phyloP scores from a whole-genome alignment of 2,329 filamentous ascomycete species.

The Colletotrichum sp. region DNA sequence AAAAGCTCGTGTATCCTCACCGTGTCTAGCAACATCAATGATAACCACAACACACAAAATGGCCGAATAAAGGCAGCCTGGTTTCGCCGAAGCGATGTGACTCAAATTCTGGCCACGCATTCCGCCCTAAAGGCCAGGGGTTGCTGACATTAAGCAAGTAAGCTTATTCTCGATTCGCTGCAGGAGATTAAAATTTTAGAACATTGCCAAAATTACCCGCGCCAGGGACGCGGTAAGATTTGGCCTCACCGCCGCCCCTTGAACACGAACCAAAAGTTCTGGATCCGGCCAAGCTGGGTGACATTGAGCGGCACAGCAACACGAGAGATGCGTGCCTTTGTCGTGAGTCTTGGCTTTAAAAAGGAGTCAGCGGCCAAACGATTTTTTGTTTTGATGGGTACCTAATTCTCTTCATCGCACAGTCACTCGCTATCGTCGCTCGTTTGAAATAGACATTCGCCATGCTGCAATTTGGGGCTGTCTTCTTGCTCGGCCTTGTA shows the following conservation, averaged over 20 bases:
- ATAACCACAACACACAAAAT: not conserved
- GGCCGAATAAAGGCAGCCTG: not conserved
- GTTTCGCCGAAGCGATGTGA: not conserved
- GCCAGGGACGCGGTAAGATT: not conserved
- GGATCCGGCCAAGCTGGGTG: not conserved
- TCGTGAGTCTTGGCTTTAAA: not conserved
- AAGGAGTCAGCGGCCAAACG: not conserved
- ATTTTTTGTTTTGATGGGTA: not conserved
- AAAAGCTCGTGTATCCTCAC: not conserved
- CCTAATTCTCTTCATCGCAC: not conserved
- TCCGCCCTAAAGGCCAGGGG: not conserved
- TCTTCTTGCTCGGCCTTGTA: not conserved
- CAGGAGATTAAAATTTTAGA: not conserved
- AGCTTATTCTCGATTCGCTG: not conserved
- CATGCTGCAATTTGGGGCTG: accelerated
- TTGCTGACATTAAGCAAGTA: not conserved
- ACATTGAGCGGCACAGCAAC: not conserved
- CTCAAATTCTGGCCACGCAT: not conserved
- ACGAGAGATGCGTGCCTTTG: not conserved
- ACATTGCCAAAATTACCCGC: not conserved
- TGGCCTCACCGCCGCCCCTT: not conserved
- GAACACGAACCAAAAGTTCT: not conserved
- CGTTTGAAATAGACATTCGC: not conserved
- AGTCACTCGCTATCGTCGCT: not conserved
- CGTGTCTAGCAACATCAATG: no score